Conservation (phyloP, 495 filamentous ascomycete genomes). For the Penicillium cataractarum region DNA sequence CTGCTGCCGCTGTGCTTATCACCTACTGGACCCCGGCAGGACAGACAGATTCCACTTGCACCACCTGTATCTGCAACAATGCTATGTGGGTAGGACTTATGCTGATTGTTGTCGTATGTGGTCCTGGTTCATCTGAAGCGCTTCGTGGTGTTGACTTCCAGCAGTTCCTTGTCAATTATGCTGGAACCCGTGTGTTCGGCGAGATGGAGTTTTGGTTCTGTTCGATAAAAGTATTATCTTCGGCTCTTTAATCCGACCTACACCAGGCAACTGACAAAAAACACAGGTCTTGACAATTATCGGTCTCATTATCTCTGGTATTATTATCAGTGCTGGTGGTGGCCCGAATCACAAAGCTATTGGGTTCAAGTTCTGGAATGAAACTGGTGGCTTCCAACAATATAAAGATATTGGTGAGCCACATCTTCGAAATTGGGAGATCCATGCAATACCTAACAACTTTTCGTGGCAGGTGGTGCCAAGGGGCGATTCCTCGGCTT, state of each 20-base stretch:
- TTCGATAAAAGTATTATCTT: constrained; percentile 23
- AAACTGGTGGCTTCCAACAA: constrained; percentile 26
- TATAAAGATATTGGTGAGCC: constrained; percentile 23
- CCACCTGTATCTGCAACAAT: constrained; percentile 33
- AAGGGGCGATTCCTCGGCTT: constrained; percentile 25
- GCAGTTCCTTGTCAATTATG: constrained; percentile 24
- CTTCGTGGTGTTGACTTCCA: not conserved
- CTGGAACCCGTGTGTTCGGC: constrained; percentile 28
- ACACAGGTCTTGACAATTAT: constrained; percentile 28
- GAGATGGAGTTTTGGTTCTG: constrained; percentile 36
- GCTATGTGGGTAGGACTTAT: constrained; percentile 30
- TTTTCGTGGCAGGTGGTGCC: constrained; percentile 16
- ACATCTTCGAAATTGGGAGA: not conserved
- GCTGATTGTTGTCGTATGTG: constrained; percentile 28
- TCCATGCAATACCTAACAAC: constrained; percentile 1
- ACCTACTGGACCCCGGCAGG: constrained; percentile 40
- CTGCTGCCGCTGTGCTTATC: constrained; percentile 50
- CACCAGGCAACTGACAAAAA: not conserved
- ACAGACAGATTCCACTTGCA: constrained; percentile 26
- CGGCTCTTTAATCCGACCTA: not conserved
- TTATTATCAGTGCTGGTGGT: constrained; percentile 62
- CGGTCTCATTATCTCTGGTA: constrained; percentile 61
- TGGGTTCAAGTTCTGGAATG: constrained; percentile 35
- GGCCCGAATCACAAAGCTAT: constrained; percentile 40
- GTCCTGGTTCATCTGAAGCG: not conserved